Evolutionary conservation across 805 yeast species (phyloP).

Genomic region (Saturnispora sekii): DNA sequence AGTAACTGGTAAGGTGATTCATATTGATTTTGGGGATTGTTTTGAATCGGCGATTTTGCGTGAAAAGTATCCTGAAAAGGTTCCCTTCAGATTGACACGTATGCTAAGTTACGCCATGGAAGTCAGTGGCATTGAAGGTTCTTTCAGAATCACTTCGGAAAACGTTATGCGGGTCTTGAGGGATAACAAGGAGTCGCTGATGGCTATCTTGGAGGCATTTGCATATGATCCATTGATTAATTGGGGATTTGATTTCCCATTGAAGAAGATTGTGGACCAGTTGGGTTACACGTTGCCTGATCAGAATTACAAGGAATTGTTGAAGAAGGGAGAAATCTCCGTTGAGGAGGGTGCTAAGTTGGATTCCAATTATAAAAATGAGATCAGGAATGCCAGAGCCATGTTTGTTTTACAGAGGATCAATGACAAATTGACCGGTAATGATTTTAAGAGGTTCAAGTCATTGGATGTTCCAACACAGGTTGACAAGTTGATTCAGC

Average conservation of each 20-base stretch:
- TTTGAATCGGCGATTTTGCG: slow-evolving; percentile 95
- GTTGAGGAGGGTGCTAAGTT: slow-evolving; percentile 66
- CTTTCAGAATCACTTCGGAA: slow-evolving; percentile 92
- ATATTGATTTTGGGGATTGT: slow-evolving; percentile 98
- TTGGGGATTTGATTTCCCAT: slow-evolving; percentile 96
- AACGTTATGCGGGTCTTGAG: slow-evolving; percentile 93
- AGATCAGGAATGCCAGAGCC: slow-evolving; percentile 81
- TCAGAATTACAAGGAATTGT: slow-evolving; percentile 57
- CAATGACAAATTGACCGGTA: slow-evolving; percentile 86
- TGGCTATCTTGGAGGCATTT: slow-evolving; percentile 97
- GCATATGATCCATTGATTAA: slow-evolving; percentile 97
- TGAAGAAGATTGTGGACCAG: slow-evolving; percentile 64
- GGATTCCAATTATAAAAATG: slow-evolving; percentile 61
- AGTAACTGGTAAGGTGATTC: slow-evolving; percentile 90
- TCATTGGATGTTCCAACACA: slow-evolving; percentile 79
- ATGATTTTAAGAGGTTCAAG: slow-evolving; percentile 67
- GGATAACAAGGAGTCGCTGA: slow-evolving; percentile 88
- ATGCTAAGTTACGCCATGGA: slow-evolving; percentile 99
- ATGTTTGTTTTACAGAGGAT: slow-evolving; percentile 82
- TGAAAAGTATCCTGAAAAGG: slow-evolving; percentile 96
- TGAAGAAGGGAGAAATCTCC: slow-evolving; percentile 65
- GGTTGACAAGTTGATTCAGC: slow-evolving; percentile 87
- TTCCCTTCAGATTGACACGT: slow-evolving; percentile 91
- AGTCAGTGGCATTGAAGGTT: slow-evolving; percentile 96
- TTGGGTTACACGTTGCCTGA: slow-evolving; percentile 46